phyloP scores from a whole-genome alignment of 2,329 filamentous ascomycete species.

The Neurospora sp. region DNA sequence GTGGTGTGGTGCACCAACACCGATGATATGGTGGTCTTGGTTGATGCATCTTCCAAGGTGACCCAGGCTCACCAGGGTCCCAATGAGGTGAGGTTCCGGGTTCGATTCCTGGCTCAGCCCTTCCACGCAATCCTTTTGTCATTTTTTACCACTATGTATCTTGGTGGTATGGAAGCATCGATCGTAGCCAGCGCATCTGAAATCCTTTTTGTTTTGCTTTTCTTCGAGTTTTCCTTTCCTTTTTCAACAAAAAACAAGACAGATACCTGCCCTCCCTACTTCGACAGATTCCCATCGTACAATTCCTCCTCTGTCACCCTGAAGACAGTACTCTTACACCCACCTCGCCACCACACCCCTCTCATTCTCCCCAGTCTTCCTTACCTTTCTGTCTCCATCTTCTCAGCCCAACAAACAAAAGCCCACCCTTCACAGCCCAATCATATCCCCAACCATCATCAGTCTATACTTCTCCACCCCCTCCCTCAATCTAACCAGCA shows the following conservation, averaged over 20 bases:
- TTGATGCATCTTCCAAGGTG: too few relatives aligned
- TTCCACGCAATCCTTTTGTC: background rate
- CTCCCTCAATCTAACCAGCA: constrained; percentile 69
- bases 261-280: background rate
- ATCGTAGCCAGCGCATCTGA: background rate
- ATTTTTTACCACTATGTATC: background rate
- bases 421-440: constrained; percentile 21
- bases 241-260: too few relatives aligned
- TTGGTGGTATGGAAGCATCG: background rate
- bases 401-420: background rate
- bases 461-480: constrained; percentile 74
- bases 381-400: background rate
- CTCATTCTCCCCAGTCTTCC: background rate
- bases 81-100: too few relatives aligned
- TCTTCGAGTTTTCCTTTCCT: too few relatives aligned
- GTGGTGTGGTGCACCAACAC: too few relatives aligned
- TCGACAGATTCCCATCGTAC: background rate
- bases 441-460: constrained; percentile 61
- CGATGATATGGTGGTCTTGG: too few relatives aligned
- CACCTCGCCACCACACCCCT: background rate
- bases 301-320: background rate
- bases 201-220: background rate
- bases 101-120: background rate
- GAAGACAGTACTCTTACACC: background rate
- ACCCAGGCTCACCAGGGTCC: too few relatives aligned